These are phyloP conservation scores for Claviceps pazoutovae DNA, from an alignment of 2,329 filamentous ascomycete species.

Conservation along the genomic window DNA sequence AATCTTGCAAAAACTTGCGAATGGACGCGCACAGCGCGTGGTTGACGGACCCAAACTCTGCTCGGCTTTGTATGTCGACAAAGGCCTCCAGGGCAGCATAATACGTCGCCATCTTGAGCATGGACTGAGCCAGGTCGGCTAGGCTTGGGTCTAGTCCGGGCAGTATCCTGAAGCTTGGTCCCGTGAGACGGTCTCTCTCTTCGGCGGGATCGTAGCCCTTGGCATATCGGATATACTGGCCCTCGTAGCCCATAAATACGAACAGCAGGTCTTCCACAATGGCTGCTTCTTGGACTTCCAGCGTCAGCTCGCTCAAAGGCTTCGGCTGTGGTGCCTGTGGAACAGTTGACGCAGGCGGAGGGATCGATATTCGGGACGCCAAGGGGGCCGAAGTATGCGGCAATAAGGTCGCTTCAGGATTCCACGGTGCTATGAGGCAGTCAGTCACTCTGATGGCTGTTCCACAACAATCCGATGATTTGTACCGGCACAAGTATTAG, in stretches of 20 bases:
- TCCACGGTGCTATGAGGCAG: conserved; percentile 44
- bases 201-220: conserved; percentile 69
- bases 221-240: conserved; percentile 85
- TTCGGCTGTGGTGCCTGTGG: conserved; percentile 55
- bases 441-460: background rate
- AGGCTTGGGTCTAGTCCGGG: conserved; percentile 82
- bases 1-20: conserved; percentile 81
- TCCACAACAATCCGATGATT: background rate
- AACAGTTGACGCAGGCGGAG: conserved; percentile 64
- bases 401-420: conserved; percentile 62
- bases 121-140: conserved; percentile 71
- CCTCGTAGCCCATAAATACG: conserved; percentile 96
- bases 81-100: conserved; percentile 86
- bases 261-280: conserved; percentile 86
- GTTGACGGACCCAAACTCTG: conserved; percentile 88
- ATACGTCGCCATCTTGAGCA: conserved; percentile 89
- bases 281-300: conserved; percentile 72
- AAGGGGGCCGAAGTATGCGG: conserved; percentile 56
- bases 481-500: background rate
- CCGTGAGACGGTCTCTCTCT: conserved; percentile 75
- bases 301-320: conserved; percentile 55
- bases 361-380: conserved; percentile 46
- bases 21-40: conserved; percentile 94
- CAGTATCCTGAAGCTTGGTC: conserved; percentile 66
- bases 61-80: conserved; percentile 83